Evolutionary conservation across 345 rosid species (phyloP).

Genomic region (Hypericum androsaemum): DNA sequence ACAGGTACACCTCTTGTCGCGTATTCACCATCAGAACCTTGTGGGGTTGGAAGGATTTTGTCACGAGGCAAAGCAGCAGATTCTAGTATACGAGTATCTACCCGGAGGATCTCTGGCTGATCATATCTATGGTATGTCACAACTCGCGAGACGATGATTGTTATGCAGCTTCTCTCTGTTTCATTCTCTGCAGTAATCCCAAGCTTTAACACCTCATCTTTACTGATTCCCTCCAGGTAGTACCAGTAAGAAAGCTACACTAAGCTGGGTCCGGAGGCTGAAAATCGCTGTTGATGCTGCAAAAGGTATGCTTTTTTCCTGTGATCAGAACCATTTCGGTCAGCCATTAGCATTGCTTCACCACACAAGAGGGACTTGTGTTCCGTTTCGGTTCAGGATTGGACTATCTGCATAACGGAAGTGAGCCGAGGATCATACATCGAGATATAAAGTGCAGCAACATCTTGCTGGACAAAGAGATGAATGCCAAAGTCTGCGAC

Average conservation of each 20-base stretch:
- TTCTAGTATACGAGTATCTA: conserved; percentile 79
- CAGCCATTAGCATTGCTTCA: neutral
- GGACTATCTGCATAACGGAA: conserved; percentile 87
- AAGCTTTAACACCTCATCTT: neutral
- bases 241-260: conserved; percentile 37
- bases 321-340: no score
- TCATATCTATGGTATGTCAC: conserved; percentile 57
- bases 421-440: conserved; percentile 78
- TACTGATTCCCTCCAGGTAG: conserved; percentile 32
- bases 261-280: conserved; percentile 87
- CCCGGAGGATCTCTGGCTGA: conserved; percentile 82
- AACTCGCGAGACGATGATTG: neutral
- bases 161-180: neutral
- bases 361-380: neutral
- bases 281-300: conserved; percentile 91
- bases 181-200: neutral
- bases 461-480: conserved; percentile 66
- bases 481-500: conserved; percentile 77
- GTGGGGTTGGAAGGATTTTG: conserved; percentile 84
- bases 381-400: conserved; percentile 36
- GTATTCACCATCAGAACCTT: conserved; percentile 75
- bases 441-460: conserved; percentile 84
- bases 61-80: conserved; percentile 69
- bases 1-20: conserved; percentile 71
- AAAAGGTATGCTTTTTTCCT: conserved; percentile 79